Percentiles rank a stretch among this genome's conserved stretches.
Evolutionary conservation across 2,329 filamentous ascomycete genomes (phyloP).

Genomic region (Colletotrichum camelliae): DNA sequence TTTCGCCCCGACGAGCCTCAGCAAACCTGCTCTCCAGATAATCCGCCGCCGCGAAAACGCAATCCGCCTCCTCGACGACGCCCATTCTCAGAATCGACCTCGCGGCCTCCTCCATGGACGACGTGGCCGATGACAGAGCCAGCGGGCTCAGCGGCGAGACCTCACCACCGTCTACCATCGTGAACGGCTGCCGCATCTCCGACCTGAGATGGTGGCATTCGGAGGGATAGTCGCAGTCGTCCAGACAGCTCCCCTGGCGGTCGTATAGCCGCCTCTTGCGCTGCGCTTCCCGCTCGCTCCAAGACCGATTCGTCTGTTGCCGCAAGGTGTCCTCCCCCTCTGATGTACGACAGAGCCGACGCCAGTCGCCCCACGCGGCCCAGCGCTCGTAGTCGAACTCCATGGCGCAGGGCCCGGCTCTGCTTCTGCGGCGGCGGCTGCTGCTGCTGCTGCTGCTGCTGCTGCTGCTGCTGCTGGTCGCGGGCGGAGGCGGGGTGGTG

Average conservation of each 20-base stretch:
- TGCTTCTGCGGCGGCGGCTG: neutral
- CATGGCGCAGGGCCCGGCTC: constrained; percentile 23
- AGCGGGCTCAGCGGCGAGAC: neutral
- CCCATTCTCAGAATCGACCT: neutral
- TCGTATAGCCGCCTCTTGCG: neutral
- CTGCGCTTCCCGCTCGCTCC: neutral
- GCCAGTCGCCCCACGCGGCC: constrained; percentile 33
- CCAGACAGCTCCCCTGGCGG: neutral
- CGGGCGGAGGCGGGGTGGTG: constrained; percentile 10
- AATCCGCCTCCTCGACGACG: neutral
- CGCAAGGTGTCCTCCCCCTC: neutral
- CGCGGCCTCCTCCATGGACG: neutral
- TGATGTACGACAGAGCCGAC: neutral
- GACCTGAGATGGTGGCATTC: neutral
- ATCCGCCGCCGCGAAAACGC: neutral
- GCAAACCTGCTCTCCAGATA: neutral
- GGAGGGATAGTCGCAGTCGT: constrained; percentile 5
- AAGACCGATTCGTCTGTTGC: neutral
- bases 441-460: neutral
- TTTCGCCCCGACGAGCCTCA: neutral
- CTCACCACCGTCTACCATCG: neutral
- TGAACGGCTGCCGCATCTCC: neutral
- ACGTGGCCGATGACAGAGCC: neutral
- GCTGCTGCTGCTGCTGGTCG: neutral
- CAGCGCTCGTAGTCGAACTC: constrained; percentile 40